Evolutionary conservation across 2,329 filamentous ascomycete species (phyloP).

Genomic region (Calonectria pteridis): DNA sequence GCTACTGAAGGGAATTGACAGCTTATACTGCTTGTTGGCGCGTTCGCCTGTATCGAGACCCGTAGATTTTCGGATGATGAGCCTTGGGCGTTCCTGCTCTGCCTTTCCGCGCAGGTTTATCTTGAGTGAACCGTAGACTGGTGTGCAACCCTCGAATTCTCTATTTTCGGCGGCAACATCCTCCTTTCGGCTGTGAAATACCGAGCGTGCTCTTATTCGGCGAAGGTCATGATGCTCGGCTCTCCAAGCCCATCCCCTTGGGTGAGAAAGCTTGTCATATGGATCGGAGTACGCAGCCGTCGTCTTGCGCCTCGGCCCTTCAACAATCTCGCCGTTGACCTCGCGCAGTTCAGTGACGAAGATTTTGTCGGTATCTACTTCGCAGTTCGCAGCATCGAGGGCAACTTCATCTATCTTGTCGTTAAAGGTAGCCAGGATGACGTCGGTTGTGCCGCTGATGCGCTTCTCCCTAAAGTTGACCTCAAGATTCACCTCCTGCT

Average conservation of each 20-base stretch:
- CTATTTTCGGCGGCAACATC: slow-evolving; percentile 69
- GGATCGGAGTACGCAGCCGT: slow-evolving; percentile 69
- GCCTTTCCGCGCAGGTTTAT: slow-evolving; percentile 57
- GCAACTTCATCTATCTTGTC: slow-evolving; percentile 69
- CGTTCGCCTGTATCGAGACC: slow-evolving; percentile 48
- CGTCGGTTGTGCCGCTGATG: slow-evolving; percentile 83
- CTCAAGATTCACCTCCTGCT: slow-evolving; percentile 91
- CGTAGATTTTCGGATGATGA: slow-evolving; percentile 61
- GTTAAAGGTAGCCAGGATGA: slow-evolving; percentile 78
- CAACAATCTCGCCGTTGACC: slow-evolving; percentile 49
- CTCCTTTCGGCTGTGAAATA: slow-evolving; percentile 63
- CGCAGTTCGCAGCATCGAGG: slow-evolving; percentile 73
- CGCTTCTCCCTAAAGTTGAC: slow-evolving; percentile 84
- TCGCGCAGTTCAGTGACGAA: slow-evolving; percentile 60
- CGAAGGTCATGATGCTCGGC: slow-evolving; percentile 82
- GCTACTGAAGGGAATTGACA: slow-evolving; percentile 81
- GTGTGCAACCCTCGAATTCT: slow-evolving; percentile 67
- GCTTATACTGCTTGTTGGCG: slow-evolving; percentile 61
- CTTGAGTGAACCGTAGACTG: slow-evolving; percentile 66
- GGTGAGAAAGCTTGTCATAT: slow-evolving; percentile 74
- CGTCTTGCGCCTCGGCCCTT: slow-evolving; percentile 56
- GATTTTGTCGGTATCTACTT: slow-evolving; percentile 67
- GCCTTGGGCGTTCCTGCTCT: slow-evolving; percentile 54
- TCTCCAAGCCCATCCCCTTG: slow-evolving; percentile 71
- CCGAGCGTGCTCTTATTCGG: slow-evolving; percentile 72